Percentiles rank a stretch among this genome's conserved stretches.
These are phyloP conservation scores for Apostasia ramifera DNA, from an alignment of 106 monocot genomes.

Conservation along the genomic window DNA sequence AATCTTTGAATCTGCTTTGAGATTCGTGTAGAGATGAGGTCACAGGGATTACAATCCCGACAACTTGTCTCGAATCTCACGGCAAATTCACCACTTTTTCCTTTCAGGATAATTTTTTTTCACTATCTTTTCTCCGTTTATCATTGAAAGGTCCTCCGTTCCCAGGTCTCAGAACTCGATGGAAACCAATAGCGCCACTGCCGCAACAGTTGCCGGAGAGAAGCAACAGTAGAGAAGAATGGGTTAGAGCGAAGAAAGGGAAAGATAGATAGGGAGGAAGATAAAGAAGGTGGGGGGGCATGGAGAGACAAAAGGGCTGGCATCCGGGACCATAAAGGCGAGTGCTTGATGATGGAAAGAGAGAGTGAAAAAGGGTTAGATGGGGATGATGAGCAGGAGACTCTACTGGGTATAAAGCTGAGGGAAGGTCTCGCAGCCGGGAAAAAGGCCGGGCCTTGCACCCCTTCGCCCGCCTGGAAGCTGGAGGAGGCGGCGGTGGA, in stretches of 20 bases:
- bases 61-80: too few relatives aligned
- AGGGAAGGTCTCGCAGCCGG: conserved; percentile 13
- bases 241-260: background rate
- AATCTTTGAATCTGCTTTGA: too few relatives aligned
- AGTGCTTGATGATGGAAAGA: conserved; percentile 8
- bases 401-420: conserved; percentile 14
- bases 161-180: too few relatives aligned
- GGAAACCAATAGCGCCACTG: too few relatives aligned
- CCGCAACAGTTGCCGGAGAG: background rate
- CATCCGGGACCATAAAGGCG: conserved; percentile 1
- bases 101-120: too few relatives aligned
- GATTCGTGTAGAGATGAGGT: too few relatives aligned
- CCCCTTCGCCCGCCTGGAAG: conserved; percentile 18
- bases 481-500: conserved; percentile 10
- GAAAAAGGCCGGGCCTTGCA: conserved; percentile 17
- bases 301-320: background rate
- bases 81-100: too few relatives aligned
- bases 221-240: background rate
- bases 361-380: conserved; percentile 9
- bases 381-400: conserved; percentile 5
- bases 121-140: too few relatives aligned
- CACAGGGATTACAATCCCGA: too few relatives aligned
- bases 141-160: too few relatives aligned
- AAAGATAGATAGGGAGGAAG: background rate
- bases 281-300: background rate